phyloP scores from a whole-genome alignment of 2,329 filamentous ascomycete genomes.

The Penicillium palitans region DNA sequence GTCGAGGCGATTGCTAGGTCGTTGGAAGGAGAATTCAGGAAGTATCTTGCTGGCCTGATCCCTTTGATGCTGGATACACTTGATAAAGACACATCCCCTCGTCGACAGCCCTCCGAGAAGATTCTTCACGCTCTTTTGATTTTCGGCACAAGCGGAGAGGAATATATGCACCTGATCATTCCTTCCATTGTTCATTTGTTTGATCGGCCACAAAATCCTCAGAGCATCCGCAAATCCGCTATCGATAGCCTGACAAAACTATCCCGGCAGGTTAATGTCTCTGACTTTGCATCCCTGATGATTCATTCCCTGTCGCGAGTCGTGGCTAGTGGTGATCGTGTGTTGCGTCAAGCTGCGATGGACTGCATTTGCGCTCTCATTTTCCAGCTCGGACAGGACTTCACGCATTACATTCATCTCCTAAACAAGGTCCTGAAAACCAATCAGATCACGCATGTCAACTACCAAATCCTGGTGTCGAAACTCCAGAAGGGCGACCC shows the following conservation, averaged over 20 bases:
- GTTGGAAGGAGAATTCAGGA: slow-evolving; percentile 95
- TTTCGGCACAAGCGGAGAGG: slow-evolving; percentile 91
- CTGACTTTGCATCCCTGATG: slow-evolving; percentile 94
- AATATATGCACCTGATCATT: slow-evolving; percentile 99
- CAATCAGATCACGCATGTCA: slow-evolving; percentile 81
- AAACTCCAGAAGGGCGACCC: slow-evolving; percentile 94
- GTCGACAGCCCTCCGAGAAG: slow-evolving; percentile 79
- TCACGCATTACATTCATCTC: slow-evolving; percentile 88
- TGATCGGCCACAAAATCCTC: slow-evolving; percentile 80
- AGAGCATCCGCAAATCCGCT: slow-evolving; percentile 76
- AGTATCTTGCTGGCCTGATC: slow-evolving; percentile 83
- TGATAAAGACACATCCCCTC: slow-evolving; percentile 75
- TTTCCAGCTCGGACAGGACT: slow-evolving; percentile 93
- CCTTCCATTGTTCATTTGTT: slow-evolving; percentile 93
- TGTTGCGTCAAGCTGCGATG: slow-evolving; percentile 76
- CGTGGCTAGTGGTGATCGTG: slow-evolving; percentile 69
- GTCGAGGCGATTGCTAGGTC: slow-evolving; percentile 93
- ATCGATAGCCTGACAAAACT: slow-evolving; percentile 95
- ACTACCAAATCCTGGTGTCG: slow-evolving; percentile 87
- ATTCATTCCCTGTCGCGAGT: slow-evolving; percentile 89
- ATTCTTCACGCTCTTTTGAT: slow-evolving; percentile 94
- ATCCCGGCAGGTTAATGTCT: slow-evolving; percentile 93
- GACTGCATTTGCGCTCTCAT: slow-evolving; percentile 95
- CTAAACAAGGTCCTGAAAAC: slow-evolving; percentile 82
- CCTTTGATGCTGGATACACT: slow-evolving; percentile 93